These are phyloP conservation scores for Aspergillus ochraceoroseus DNA, from an alignment of 2,329 filamentous ascomycete species.

Conservation along the genomic window DNA sequence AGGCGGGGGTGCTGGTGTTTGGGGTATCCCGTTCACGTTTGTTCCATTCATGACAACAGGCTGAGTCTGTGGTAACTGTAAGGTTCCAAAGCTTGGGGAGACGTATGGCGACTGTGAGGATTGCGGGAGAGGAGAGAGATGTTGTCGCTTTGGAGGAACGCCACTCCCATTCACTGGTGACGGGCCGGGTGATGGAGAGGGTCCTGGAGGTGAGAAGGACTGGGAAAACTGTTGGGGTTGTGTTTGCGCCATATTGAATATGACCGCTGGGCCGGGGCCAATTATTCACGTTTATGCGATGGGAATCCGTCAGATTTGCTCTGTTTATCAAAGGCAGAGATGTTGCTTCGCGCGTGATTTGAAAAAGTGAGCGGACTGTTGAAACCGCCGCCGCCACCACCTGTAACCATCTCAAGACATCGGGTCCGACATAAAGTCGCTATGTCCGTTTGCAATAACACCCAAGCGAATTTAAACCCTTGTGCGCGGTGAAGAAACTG, in stretches of 20 bases:
- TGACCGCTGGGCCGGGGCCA: neutral
- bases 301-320: constrained; percentile 23
- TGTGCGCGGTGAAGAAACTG: constrained; percentile 17
- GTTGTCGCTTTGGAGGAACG: constrained; percentile 68
- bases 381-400: constrained; percentile 34
- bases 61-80: constrained; percentile 43
- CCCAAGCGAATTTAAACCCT: constrained; percentile 7
- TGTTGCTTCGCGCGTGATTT: constrained; percentile 30
- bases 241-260: constrained; percentile 55
- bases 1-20: constrained; percentile 37
- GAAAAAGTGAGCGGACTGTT: constrained; percentile 38
- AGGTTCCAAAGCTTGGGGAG: constrained; percentile 54
- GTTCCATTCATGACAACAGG: constrained; percentile 33
- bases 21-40: constrained; percentile 53
- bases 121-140: constrained; percentile 63
- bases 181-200: constrained; percentile 57
- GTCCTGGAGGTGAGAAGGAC: constrained; percentile 60
- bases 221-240: constrained; percentile 51
- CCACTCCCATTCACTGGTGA: constrained; percentile 46
- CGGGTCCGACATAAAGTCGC: constrained; percentile 20
- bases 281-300: constrained; percentile 12
- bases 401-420: constrained; percentile 38
- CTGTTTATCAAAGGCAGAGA: constrained; percentile 20
- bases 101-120: constrained; percentile 56
- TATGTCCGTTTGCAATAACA: constrained; percentile 1